Percentiles rank a stretch among this genome's conserved stretches.
These are phyloP conservation scores for Cyberlindnera japonica DNA, from an alignment of 805 yeast species.

Conservation along the genomic window DNA sequence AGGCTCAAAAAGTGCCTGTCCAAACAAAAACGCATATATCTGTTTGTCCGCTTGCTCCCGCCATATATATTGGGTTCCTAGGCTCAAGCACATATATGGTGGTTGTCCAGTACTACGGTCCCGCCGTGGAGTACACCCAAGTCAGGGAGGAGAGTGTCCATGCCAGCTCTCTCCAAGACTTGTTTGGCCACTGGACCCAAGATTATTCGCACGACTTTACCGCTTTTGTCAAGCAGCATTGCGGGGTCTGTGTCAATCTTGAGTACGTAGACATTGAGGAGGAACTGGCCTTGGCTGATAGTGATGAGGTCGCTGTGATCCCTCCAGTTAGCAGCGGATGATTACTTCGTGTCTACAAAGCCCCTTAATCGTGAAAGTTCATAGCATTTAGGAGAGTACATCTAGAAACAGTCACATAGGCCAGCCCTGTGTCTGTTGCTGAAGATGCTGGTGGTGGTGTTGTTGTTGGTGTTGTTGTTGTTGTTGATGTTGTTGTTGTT, in stretches of 20 bases:
- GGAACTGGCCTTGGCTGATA: not conserved
- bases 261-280: constrained; percentile 17
- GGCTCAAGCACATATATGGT: constrained; percentile 14
- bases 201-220: constrained; percentile 8
- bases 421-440: constrained; percentile 9
- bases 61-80: no score
- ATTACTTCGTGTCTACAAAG: constrained; percentile 2
- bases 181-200: constrained; percentile 1
- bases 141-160: constrained; percentile 1
- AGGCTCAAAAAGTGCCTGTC: no score
- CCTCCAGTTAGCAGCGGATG: constrained; percentile 25
- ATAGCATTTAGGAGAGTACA: not conserved
- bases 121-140: constrained; percentile 15
- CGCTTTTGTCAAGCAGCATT: constrained; percentile 7
- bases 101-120: constrained; percentile 18
- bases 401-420: constrained; percentile 1
- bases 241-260: constrained; percentile 19
- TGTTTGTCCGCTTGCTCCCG: no score
- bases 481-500: constrained; percentile 12
- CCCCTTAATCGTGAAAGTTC: not conserved
- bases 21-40: no score
- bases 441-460: constrained; percentile 13
- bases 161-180: not conserved
- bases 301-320: constrained; percentile 20
- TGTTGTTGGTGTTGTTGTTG: constrained; percentile 16